Evolutionary conservation across 306 rosid genomes (phyloP).

Genomic region (Elaeagnus macrophylla): DNA sequence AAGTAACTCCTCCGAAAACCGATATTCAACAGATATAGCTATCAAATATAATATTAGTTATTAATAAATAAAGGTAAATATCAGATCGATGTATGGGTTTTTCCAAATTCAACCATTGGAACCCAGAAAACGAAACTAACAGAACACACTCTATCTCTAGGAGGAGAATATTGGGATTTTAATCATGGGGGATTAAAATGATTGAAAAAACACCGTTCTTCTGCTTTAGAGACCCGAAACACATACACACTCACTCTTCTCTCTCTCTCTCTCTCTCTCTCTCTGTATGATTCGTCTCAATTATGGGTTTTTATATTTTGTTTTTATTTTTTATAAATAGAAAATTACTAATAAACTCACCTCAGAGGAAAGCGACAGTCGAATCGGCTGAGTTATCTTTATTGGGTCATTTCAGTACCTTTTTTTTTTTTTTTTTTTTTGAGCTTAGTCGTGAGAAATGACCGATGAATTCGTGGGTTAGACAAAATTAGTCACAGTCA

Average conservation of each 20-base stretch:
- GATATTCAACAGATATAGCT: conserved; percentile 19
- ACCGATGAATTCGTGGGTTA: too few species aligned
- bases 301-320: conserved; percentile 33
- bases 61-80: conserved; percentile 9
- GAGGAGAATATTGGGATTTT: conserved; percentile 51
- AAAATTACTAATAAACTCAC: too few species aligned
- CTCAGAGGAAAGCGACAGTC: too few species aligned
- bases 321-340: conserved; percentile 1
- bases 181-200: conserved; percentile 33
- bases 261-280: conserved; percentile 2
- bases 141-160: conserved; percentile 41
- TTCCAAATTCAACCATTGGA: conserved; percentile 61
- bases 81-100: conserved; percentile 35
- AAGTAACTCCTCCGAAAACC: conserved; percentile 31
- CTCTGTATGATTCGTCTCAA: conserved; percentile 40
- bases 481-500: too few species aligned
- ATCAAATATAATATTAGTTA: not conserved
- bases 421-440: too few species aligned
- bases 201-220: conserved; percentile 37
- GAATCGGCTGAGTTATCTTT: too few species aligned
- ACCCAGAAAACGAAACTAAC: conserved; percentile 24
- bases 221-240: conserved; percentile 37
- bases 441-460: too few species aligned
- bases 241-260: conserved; percentile 18
- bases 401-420: too few species aligned